Evolutionary conservation across 164 flowering plant genomes (phyloP).

Genomic region (Warburgia ugandensis): DNA sequence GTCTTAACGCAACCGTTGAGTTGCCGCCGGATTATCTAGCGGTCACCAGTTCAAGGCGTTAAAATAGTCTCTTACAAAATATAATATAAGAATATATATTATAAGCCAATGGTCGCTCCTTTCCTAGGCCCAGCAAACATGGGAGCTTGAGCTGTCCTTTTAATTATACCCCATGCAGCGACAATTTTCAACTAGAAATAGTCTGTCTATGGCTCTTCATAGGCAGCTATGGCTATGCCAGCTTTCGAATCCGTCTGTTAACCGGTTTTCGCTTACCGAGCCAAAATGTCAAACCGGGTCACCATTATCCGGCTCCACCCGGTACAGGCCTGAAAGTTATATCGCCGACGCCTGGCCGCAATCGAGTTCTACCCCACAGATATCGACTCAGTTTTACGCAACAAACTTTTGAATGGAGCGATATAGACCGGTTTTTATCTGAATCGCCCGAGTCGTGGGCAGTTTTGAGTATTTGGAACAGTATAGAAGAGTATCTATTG

Average conservation of each 20-base stretch:
- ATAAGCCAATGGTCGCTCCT: too few species aligned
- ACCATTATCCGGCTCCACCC: constrained; percentile 39
- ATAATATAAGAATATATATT: too few species aligned
- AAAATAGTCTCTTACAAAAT: too few species aligned
- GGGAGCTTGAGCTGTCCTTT: too few species aligned
- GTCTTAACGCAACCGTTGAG: too few species aligned
- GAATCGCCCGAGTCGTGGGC: constrained; percentile 87
- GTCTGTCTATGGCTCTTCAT: too few species aligned
- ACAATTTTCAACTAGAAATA: too few species aligned
- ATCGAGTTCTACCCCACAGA: constrained; percentile 92
- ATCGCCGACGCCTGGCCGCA: constrained; percentile 63
- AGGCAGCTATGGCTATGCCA: constrained; percentile 60
- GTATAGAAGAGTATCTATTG: constrained; percentile 51
- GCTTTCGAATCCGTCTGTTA: constrained; percentile 85
- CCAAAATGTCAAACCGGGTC: constrained; percentile 35
- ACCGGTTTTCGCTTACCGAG: constrained; percentile 81
- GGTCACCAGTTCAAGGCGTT: too few species aligned
- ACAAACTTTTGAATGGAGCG: constrained; percentile 30
- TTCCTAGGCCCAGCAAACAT: too few species aligned
- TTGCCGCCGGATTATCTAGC: too few species aligned
- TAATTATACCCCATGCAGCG: too few species aligned
- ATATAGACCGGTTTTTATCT: constrained; percentile 32
- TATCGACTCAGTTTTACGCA: constrained; percentile 60
- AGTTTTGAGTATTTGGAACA: constrained; percentile 73
- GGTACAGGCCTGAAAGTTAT: constrained; percentile 58